phyloP scores from a whole-genome alignment of 140 eudicot genomes.

The Cichorium intybus region DNA sequence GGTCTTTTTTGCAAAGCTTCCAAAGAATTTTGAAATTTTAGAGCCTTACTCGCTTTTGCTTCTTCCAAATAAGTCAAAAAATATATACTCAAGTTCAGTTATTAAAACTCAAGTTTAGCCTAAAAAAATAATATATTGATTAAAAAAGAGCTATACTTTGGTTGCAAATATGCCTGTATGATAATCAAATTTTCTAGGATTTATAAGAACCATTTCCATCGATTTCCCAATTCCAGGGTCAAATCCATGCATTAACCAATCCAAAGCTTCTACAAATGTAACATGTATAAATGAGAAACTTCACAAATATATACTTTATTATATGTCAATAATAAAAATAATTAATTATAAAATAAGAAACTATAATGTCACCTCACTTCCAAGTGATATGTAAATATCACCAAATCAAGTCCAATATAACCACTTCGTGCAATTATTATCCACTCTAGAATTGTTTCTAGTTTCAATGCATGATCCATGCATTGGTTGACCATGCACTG shows the following conservation, averaged over 20 bases:
- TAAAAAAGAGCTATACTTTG: too few relatives aligned
- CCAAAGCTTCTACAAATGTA: conserved; percentile 74
- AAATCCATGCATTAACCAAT: conserved; percentile 81
- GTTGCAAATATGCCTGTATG: conserved; percentile 80
- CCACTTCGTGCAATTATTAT: conserved; percentile 85
- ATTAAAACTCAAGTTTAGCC: too few relatives aligned
- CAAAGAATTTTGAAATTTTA: conserved; percentile 47
- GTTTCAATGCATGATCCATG: conserved; percentile 71
- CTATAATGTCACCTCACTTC: conserved; percentile 55
- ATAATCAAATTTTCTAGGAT: conserved; percentile 72
- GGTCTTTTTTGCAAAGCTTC: conserved; percentile 51
- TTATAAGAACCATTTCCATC: conserved; percentile 72
- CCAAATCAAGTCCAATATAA: conserved; percentile 84
- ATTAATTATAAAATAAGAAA: not conserved
- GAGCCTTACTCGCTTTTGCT: conserved; percentile 53
- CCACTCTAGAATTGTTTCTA: conserved; percentile 73
- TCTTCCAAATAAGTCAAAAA: conserved; percentile 80
- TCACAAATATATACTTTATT: not conserved
- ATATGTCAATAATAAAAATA: too few relatives aligned
- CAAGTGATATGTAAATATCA: conserved; percentile 83
- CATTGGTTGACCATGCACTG: too few relatives aligned
- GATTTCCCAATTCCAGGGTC: conserved; percentile 79
- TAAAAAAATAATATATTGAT: too few relatives aligned
- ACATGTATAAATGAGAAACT: conserved; percentile 36
- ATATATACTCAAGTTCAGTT: not conserved